Percentiles rank a stretch among this genome's conserved stretches.
phyloP scores from a whole-genome alignment of 2,329 filamentous ascomycete genomes.

The Coniochaeta sp. region DNA sequence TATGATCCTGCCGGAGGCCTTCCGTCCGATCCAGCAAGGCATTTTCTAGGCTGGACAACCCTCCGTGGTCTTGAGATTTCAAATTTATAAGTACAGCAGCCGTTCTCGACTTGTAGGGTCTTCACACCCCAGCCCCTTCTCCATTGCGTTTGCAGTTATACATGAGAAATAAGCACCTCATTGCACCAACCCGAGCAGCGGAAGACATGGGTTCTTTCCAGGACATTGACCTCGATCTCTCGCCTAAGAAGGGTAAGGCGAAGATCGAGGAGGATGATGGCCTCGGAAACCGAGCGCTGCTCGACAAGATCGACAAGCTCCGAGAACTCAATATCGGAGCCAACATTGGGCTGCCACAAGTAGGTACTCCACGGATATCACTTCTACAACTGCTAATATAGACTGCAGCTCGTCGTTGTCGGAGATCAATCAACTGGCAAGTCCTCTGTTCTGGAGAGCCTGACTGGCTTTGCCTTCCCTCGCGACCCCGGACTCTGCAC shows the following conservation, averaged over 20 bases:
- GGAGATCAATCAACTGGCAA: slow-evolving; percentile 84
- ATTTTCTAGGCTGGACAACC: neutral
- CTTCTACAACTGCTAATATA: neutral
- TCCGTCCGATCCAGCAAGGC: neutral
- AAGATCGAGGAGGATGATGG: neutral
- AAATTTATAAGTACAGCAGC: too few relatives aligned
- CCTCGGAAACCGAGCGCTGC: neutral
- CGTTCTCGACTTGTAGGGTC: too few relatives aligned
- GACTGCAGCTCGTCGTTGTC: slow-evolving; percentile 66
- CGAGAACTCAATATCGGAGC: neutral
- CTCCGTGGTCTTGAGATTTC: too few relatives aligned
- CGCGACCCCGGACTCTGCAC: slow-evolving; percentile 37
- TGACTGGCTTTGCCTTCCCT: slow-evolving; percentile 43
- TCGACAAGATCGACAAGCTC: slow-evolving; percentile 2
- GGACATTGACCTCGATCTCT: too few relatives aligned
- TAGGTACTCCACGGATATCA: neutral
- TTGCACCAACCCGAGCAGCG: too few relatives aligned
- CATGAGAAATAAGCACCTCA: too few relatives aligned
- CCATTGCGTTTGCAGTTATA: too few relatives aligned
- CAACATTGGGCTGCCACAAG: neutral
- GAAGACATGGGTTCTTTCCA: too few relatives aligned
- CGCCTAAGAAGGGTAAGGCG: too few relatives aligned
- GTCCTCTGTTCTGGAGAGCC: slow-evolving; percentile 70
- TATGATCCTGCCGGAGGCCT: neutral
- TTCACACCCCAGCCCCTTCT: too few relatives aligned